Evolutionary conservation across 169 alveolate genomes (phyloP).

Genomic region (Plasmodium relictum): DNA sequence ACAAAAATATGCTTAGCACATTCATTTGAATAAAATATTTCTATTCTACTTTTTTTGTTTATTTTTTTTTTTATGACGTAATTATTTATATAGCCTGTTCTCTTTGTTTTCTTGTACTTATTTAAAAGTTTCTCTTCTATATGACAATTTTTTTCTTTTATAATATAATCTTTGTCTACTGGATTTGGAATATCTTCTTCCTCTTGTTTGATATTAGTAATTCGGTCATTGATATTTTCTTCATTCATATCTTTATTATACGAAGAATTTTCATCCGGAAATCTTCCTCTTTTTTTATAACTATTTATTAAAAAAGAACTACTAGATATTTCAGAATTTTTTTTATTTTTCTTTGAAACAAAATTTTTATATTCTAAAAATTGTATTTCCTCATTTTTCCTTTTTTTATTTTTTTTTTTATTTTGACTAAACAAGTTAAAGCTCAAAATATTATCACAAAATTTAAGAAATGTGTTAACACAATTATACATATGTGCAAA

Average conservation of each 20-base stretch:
- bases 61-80: conserved; percentile 22
- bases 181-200: too few relatives aligned
- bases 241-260: neutral
- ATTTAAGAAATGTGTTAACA: conserved; percentile 20
- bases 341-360: conserved; percentile 4
- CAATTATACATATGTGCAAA: conserved; percentile 65
- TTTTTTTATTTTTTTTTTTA: conserved; percentile 8
- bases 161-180: too few relatives aligned
- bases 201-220: neutral
- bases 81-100: neutral
- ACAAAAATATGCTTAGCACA: conserved; percentile 91
- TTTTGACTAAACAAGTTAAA: neutral
- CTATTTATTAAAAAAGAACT: neutral
- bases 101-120: neutral
- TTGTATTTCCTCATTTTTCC: conserved; percentile 1
- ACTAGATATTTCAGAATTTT: neutral
- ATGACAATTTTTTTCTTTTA: too few relatives aligned
- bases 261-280: neutral
- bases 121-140: too few relatives aligned
- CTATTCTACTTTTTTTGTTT: conserved; percentile 19
- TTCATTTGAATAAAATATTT: conserved; percentile 64
- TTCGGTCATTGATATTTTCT: neutral
- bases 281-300: neutral
- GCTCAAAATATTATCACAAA: conserved; percentile 14
- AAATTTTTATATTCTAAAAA: neutral